Base-by-base conservation (phyloP, 2,329 filamentous ascomycete species). In the Xylaria sp. region DNA sequence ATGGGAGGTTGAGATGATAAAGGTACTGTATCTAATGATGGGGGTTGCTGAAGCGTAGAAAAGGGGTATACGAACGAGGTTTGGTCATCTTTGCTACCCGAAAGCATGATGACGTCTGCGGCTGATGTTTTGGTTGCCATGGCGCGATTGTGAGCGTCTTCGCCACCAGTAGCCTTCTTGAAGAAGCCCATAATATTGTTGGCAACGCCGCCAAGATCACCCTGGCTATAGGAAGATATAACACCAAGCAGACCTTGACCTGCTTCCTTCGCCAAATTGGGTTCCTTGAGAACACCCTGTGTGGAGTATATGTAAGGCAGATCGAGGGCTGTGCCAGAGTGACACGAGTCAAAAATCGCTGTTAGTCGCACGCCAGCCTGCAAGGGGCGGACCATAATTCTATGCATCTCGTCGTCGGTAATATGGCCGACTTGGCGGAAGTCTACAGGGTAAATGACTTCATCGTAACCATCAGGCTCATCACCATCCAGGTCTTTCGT, bases 71-170 rank as follows among this genome's bases (percentile, higher is more conserved):
- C 88, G 81, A 83, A 91, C 91, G 92, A 94, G 74, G 96, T 99
- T 82, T 98, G 96, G 70, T 91, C 89, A 79, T 99, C 96, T 82
- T 97, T 98, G 84, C 93, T 97, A 66, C 96, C 96, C 70, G 93
- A 97, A 92, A 94, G 97, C 93, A 98, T 97, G 79, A 99, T 89
- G 39, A 99, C 96, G 81, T 99, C 96, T 50, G 96, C 96, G 1
- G 94, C 91, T 64, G 92, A 96, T 18, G 96, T 98, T 84, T 97
- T 97, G 51, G 95, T 98, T 73, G 92, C 88, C 79, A 93, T 86
- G 71, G 94, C 93, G 79, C 90, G 90, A 82, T 97, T 88, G 81
- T 94, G 91, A 20, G 91, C 91, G 74, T 96, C 90, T 60, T 82
- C 83, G 73, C 94, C 94, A 69, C 84, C 88, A 25, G 93, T 92